These are phyloP conservation scores for Saccharomyces pastorianus DNA, from an alignment of 1,139 yeast species.

Conservation along the genomic window DNA sequence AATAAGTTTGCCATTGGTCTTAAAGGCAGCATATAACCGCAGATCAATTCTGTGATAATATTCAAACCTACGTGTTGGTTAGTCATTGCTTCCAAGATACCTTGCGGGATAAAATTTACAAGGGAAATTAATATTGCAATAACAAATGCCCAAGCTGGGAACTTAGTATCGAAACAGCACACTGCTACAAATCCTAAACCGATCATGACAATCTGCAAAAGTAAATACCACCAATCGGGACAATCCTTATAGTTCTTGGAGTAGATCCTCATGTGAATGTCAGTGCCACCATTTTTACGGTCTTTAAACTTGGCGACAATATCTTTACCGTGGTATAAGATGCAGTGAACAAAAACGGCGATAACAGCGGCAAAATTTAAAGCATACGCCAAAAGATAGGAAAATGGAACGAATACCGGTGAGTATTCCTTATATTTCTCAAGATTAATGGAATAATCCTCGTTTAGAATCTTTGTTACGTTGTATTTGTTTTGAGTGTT, in stretches of 20 bases:
- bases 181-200: slow-evolving; percentile 33
- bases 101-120: slow-evolving; percentile 35
- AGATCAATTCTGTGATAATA: slow-evolving; percentile 33
- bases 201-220: slow-evolving; percentile 31
- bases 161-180: slow-evolving; percentile 30
- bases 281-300: slow-evolving; percentile 33
- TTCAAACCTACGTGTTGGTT: slow-evolving; percentile 38
- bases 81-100: slow-evolving; percentile 35
- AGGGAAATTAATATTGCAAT: slow-evolving; percentile 33
- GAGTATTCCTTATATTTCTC: slow-evolving; percentile 33
- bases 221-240: slow-evolving; percentile 38
- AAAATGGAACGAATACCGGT: slow-evolving; percentile 36
- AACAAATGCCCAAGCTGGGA: slow-evolving; percentile 36
- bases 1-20: slow-evolving; percentile 35
- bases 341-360: slow-evolving; percentile 36
- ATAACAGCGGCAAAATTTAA: slow-evolving; percentile 38
- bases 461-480: slow-evolving; percentile 36
- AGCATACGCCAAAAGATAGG: slow-evolving; percentile 36
- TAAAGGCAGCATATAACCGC: slow-evolving; percentile 34
- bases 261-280: slow-evolving; percentile 37
- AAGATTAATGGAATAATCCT: slow-evolving; percentile 24
- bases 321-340: slow-evolving; percentile 37
- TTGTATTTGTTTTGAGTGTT: slow-evolving; percentile 32
- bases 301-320: slow-evolving; percentile 30
- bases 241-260: slow-evolving; percentile 34